Conservation (phyloP, 2,329 filamentous ascomycete genomes). For the Fusarium bactridioides region DNA sequence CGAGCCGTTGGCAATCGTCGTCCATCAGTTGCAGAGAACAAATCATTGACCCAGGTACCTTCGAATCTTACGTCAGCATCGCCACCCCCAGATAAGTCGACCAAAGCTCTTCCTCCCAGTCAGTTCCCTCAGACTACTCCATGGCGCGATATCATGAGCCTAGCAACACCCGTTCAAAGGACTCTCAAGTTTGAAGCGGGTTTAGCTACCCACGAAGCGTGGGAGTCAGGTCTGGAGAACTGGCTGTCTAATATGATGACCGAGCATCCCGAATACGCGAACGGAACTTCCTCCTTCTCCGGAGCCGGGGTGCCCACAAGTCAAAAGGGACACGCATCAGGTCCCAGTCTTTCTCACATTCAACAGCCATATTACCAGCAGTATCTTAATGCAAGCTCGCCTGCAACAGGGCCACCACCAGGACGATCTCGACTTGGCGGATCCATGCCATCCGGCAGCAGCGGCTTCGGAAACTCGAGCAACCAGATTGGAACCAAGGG, state of each 20-base stretch:
- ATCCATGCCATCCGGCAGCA: constrained; percentile 51
- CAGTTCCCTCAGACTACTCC: constrained; percentile 53
- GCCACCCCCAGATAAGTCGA: constrained; percentile 45
- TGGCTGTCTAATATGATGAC: constrained; percentile 61
- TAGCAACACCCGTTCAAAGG: constrained; percentile 71
- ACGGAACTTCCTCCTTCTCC: constrained; percentile 46
- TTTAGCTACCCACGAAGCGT: constrained; percentile 72
- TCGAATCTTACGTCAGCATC: constrained; percentile 48
- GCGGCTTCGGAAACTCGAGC: constrained; percentile 61
- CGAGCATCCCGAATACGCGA: constrained; percentile 58
- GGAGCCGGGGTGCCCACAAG: constrained; percentile 19
- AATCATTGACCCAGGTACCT: constrained; percentile 47
- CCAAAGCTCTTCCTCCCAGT: constrained; percentile 16
- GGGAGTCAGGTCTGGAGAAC: constrained; percentile 76
- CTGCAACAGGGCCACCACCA: constrained; percentile 40
- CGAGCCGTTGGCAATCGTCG: constrained; percentile 39
- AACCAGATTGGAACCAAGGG: constrained; percentile 80
- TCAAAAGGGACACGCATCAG: constrained; percentile 30
- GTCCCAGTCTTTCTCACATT: constrained; percentile 37
- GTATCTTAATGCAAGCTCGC: constrained; percentile 57
- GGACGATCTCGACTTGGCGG: constrained; percentile 49
- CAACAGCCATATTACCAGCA: constrained; percentile 65
- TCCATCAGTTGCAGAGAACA: constrained; percentile 53
- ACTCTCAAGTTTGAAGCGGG: constrained; percentile 78
- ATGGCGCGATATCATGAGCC: constrained; percentile 80